Evolutionary conservation across 164 flowering plant species (phyloP).

Genomic region (Aristolochia fimbriata): DNA sequence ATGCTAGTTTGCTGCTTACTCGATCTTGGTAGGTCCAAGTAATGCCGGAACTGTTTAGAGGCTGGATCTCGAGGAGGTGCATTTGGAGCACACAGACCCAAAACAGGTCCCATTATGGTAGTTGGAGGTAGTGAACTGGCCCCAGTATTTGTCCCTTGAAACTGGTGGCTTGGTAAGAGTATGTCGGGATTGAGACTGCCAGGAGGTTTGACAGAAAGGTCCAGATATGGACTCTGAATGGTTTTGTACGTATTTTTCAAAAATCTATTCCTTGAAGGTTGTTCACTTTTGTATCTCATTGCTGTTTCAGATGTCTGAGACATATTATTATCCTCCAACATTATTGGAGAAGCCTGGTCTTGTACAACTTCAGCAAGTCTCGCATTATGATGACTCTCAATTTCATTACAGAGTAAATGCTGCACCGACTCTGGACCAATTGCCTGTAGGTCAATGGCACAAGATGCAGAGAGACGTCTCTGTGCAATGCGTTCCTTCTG

Average conservation of each 20-base stretch:
- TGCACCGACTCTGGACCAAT: constrained; percentile 19
- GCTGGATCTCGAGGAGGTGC: constrained; percentile 42
- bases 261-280: constrained; percentile 23
- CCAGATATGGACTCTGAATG: constrained; percentile 25
- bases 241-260: constrained; percentile 21
- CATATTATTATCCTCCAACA: constrained; percentile 23
- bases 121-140: constrained; percentile 18
- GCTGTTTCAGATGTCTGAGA: constrained; percentile 23
- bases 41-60: constrained; percentile 21
- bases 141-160: constrained; percentile 18
- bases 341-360: constrained; percentile 26
- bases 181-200: constrained; percentile 21
- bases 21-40: constrained; percentile 19
- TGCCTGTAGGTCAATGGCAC: constrained; percentile 14
- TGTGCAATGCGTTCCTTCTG: constrained; percentile 79
- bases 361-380: constrained; percentile 13
- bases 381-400: constrained; percentile 13
- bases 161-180: constrained; percentile 22
- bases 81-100: constrained; percentile 92
- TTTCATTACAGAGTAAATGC: constrained; percentile 12
- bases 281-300: constrained; percentile 22
- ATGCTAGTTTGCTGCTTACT: constrained; percentile 27
- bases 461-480: constrained; percentile 29
- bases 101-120: constrained; percentile 54
- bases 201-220: constrained; percentile 30